Evolutionary conservation across 1,284 basidiomycete genomes (phyloP).

Genomic region (Leccinum fallax): DNA sequence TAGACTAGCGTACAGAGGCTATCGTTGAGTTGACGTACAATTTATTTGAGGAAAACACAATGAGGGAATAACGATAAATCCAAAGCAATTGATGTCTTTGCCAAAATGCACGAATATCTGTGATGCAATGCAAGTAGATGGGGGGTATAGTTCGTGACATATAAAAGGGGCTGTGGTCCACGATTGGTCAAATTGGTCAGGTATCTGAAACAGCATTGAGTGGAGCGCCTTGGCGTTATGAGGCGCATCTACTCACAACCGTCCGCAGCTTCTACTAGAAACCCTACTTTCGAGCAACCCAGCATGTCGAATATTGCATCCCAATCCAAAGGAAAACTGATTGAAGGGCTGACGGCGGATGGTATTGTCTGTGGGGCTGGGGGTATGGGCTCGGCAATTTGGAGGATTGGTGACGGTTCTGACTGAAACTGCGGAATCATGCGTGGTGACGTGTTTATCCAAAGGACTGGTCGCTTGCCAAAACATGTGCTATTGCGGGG

Average conservation of each 20-base stretch:
- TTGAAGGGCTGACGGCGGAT: constrained; percentile 13
- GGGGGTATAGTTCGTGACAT: constrained; percentile 10
- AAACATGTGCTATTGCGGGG: constrained; percentile 15
- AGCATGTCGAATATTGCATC: constrained; percentile 38
- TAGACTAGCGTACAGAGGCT: background rate
- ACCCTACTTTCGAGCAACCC: constrained; percentile 14
- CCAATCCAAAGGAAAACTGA: constrained; percentile 37
- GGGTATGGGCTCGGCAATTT: constrained; percentile 3
- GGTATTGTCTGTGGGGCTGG: constrained; percentile 13
- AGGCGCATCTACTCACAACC: constrained; percentile 19
- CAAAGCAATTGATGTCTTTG: constrained; percentile 8
- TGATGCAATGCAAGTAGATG: constrained; percentile 9
- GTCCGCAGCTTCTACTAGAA: background rate
- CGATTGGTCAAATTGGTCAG: background rate
- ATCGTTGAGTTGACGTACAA: background rate
- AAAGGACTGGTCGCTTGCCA: constrained; percentile 14
- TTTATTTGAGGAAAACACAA: background rate
- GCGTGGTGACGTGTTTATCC: constrained; percentile 17
- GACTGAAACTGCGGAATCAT: constrained; percentile 12
- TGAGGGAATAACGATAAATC: background rate
- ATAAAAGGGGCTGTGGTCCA: constrained; percentile 5
- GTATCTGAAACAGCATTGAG: constrained; percentile 8
- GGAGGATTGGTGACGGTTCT: constrained; percentile 15
- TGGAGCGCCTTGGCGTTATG: background rate
- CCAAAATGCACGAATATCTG: constrained; percentile 3